A percentile compares a stretch with the other conserved stretches of the same genome.
Evolutionary conservation across 495 filamentous ascomycete genomes (phyloP).

Genomic region (Penicillium paradoxum): DNA sequence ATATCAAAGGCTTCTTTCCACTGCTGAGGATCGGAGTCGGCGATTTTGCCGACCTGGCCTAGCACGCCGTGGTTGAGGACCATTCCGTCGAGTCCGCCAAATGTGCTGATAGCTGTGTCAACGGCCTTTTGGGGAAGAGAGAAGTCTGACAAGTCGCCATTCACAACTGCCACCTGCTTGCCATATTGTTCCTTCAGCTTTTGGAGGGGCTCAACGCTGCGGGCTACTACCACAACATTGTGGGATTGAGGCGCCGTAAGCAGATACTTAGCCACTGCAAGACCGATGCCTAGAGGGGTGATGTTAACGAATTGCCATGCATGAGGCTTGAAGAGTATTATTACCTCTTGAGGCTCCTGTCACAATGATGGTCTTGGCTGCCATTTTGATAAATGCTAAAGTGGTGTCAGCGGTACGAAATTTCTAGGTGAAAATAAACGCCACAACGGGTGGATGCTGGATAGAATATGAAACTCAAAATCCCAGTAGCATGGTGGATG

Average conservation of each 20-base stretch:
- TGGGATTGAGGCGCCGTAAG: constrained; percentile 54
- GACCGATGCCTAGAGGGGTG: constrained; percentile 64
- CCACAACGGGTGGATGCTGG: too few relatives aligned
- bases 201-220: constrained; percentile 61
- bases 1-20: constrained; percentile 76
- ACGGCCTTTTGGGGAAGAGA: constrained; percentile 57
- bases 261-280: constrained; percentile 69
- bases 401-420: not conserved
- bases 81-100: constrained; percentile 72
- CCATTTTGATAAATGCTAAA: constrained; percentile 21
- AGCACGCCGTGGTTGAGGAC: constrained; percentile 86
- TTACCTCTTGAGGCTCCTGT: constrained; percentile 60
- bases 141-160: constrained; percentile 68
- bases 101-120: constrained; percentile 57
- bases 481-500: not conserved
- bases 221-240: constrained; percentile 72
- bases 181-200: constrained; percentile 60
- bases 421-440: not conserved
- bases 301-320: not conserved
- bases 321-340: not conserved
- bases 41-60: constrained; percentile 69
- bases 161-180: constrained; percentile 63
- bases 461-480: not conserved
- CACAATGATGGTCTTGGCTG: constrained; percentile 55
- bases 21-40: constrained; percentile 56